These are phyloP conservation scores for Austroboletus eburneus DNA, from an alignment of 768 basidiomycete species.

Conservation along the genomic window DNA sequence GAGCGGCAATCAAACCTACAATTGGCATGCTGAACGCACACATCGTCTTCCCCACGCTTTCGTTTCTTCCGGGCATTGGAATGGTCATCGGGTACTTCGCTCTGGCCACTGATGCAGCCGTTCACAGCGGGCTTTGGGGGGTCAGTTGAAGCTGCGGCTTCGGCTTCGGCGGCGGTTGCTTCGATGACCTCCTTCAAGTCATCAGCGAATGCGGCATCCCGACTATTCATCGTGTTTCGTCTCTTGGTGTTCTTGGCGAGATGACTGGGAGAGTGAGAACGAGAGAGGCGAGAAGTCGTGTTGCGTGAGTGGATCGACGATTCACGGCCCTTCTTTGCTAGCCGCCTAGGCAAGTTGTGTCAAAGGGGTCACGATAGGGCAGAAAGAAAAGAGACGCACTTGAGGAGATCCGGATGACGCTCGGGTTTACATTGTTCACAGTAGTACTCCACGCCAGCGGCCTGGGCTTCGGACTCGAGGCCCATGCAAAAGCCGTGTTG, in stretches of 20 bases:
- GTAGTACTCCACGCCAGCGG: conserved; percentile 81
- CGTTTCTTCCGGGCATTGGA: conserved; percentile 57
- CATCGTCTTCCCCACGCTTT: conserved; percentile 71
- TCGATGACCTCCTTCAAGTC: conserved; percentile 75
- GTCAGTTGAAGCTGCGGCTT: conserved; percentile 47
- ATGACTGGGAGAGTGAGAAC: conserved; percentile 66
- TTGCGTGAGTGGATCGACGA: conserved; percentile 61
- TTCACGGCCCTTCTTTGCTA: conserved; percentile 58
- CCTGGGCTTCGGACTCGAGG: conserved; percentile 70
- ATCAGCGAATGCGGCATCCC: conserved; percentile 92
- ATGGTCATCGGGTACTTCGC: conserved; percentile 49
- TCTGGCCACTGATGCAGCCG: conserved; percentile 39
- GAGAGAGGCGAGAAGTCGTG: conserved; percentile 59
- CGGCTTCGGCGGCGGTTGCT: conserved; percentile 68
- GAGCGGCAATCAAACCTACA: conserved; percentile 4
- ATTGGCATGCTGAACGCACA: conserved; percentile 39
- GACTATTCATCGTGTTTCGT: conserved; percentile 95
- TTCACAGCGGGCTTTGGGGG: conserved; percentile 31
- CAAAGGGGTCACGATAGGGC: conserved; percentile 17
- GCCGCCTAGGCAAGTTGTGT: conserved; percentile 43
- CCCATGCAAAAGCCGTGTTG: conserved; percentile 98
- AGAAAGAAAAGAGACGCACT: conserved; percentile 45
- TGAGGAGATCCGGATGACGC: conserved; percentile 75
- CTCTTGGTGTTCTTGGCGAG: conserved; percentile 74
- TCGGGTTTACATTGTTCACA: conserved; percentile 93